Conservation (phyloP, 768 basidiomycete genomes). For the Pulveroboletus frians region DNA sequence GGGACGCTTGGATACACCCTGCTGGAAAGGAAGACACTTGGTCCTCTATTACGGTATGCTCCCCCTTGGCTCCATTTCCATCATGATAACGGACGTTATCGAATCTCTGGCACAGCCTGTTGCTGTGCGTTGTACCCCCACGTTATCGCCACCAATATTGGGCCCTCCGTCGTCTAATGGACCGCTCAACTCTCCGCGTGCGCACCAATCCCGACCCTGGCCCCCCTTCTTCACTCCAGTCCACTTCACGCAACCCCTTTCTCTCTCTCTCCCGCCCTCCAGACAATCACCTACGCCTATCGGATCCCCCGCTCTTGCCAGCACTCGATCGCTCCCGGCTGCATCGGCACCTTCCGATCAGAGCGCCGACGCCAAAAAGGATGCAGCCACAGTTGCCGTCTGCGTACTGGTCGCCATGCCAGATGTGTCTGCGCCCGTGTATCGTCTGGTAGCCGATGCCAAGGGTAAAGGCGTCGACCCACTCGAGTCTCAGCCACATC, state of each 20-base stretch:
- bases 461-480: constrained; percentile 18
- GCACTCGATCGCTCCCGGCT: neutral
- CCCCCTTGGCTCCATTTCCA: neutral
- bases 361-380: neutral
- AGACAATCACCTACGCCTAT: neutral
- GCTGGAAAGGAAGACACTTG: neutral
- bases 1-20: constrained; percentile 14
- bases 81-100: neutral
- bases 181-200: neutral
- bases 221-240: constrained; percentile 8
- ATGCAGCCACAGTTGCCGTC: constrained; percentile 4
- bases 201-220: neutral
- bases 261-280: neutral
- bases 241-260: constrained; percentile 2
- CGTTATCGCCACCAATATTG: neutral
- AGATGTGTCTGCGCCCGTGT: constrained; percentile 3
- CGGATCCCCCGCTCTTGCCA: neutral
- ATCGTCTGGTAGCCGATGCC: neutral
- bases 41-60: constrained; percentile 16
- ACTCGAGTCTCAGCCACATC: constrained; percentile 3
- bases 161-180: neutral
- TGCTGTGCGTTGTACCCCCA: constrained; percentile 8
- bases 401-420: constrained; percentile 25
- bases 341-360: neutral
- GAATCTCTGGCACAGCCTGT: constrained; percentile 12